These are phyloP conservation scores for Dactylellina haptotyla DNA, from an alignment of 2,329 filamentous ascomycete genomes.

Conservation along the genomic window DNA sequence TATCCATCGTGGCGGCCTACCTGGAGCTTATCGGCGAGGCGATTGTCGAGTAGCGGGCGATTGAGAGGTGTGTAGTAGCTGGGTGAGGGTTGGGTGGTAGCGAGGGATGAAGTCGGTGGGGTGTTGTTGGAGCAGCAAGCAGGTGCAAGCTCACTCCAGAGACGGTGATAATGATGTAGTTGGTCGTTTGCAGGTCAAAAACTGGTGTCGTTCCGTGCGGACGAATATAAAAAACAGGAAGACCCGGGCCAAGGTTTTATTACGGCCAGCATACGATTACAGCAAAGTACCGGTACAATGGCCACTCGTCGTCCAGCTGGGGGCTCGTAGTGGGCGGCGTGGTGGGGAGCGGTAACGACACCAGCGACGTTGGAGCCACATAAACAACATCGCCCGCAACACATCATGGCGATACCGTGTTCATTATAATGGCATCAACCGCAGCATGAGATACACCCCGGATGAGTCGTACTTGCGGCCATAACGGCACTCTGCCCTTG, in stretches of 20 bases:
- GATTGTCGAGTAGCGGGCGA: constrained; percentile 32
- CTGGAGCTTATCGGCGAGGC: constrained; percentile 33
- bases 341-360: constrained; percentile 29
- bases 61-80: not conserved
- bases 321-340: constrained; percentile 9
- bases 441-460: not conserved
- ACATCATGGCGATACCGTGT: constrained; percentile 9
- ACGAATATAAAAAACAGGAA: not conserved
- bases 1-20: constrained; percentile 44
- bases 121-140: constrained; percentile 21
- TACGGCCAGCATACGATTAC: not conserved
- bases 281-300: constrained; percentile 32
- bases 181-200: not conserved
- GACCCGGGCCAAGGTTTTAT: not conserved
- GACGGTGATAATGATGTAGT: constrained; percentile 42
- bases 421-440: not conserved
- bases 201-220: not conserved
- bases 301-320: not conserved
- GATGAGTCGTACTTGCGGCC: not conserved
- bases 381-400: constrained; percentile 54
- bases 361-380: constrained; percentile 42
- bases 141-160: not conserved
- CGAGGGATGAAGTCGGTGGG: constrained; percentile 27
- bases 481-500: not conserved
- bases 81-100: constrained; percentile 14